These are phyloP conservation scores for Falciphora oryzae DNA, from an alignment of 2,329 filamentous ascomycete genomes.

Conservation along the genomic window DNA sequence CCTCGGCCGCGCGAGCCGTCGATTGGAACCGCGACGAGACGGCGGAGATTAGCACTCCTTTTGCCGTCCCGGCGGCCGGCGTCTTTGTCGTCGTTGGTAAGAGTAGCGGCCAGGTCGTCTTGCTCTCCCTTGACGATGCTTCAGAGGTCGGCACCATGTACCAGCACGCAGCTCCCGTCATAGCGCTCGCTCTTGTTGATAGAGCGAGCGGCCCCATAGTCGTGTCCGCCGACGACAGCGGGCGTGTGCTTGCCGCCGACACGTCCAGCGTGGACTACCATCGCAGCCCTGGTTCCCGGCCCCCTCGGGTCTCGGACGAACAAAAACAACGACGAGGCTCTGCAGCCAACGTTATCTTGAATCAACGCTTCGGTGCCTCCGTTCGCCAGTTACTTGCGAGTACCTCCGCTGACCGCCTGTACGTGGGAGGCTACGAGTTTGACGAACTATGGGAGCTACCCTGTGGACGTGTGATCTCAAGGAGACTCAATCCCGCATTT, in stretches of 20 bases:
- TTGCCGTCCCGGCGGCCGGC: background rate
- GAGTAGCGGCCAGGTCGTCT: background rate
- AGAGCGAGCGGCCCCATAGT: background rate
- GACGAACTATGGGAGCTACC: conserved; percentile 21
- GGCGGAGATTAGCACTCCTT: background rate
- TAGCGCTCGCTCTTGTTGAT: background rate
- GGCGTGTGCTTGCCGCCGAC: background rate
- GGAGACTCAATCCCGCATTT: background rate
- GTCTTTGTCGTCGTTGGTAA: background rate
- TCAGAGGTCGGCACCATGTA: background rate
- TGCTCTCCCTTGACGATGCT: background rate
- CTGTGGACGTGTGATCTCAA: conserved; percentile 10
- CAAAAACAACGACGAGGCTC: too few species aligned
- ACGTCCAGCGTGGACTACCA: too few species aligned
- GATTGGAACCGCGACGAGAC: background rate
- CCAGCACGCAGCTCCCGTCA: background rate
- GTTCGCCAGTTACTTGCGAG: conserved; percentile 14
- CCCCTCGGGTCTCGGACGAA: too few species aligned
- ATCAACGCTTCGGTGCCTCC: background rate
- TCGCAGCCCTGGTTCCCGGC: too few species aligned
- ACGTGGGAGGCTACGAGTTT: conserved; percentile 16
- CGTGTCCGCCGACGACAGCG: background rate
- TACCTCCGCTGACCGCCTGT: conserved; percentile 16
- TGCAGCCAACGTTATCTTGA: background rate
- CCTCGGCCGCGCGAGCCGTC: background rate